phyloP scores from a whole-genome alignment of 176 grass and related monocot genomes.

The Lolium multiflorum region DNA sequence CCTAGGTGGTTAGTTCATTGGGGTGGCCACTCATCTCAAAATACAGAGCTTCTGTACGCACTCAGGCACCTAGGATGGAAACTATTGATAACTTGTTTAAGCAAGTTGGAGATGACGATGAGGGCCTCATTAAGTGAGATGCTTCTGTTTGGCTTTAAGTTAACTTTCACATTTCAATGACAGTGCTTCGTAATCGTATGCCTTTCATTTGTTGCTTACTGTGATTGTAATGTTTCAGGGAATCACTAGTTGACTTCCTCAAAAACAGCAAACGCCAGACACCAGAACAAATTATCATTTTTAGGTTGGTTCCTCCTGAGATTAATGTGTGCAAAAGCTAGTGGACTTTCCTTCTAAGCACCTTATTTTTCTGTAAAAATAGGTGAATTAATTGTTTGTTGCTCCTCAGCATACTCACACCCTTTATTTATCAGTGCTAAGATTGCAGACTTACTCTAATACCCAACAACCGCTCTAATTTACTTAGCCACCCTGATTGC shows the following conservation, averaged over 20 bases:
- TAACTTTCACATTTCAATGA: neutral
- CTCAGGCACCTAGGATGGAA: slow-evolving; percentile 52
- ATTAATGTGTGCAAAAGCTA: neutral
- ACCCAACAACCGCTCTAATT: neutral
- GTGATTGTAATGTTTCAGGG: slow-evolving; percentile 36
- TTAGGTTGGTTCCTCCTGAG: slow-evolving; percentile 43
- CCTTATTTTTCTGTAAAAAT: neutral
- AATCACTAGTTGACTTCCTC: slow-evolving; percentile 57
- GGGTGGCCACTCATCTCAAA: slow-evolving; percentile 70
- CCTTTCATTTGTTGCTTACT: neutral
- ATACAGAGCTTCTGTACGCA: slow-evolving; percentile 72
- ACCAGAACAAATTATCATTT: slow-evolving; percentile 65
- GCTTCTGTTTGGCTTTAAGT: neutral
- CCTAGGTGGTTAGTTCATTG: slow-evolving; percentile 73
- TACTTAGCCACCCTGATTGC: neutral
- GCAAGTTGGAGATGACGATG: slow-evolving; percentile 24
- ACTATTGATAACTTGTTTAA: slow-evolving; percentile 67
- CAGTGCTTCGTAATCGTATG: neutral
- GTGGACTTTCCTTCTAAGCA: neutral
- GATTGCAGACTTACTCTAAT: neutral
- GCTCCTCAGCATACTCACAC: neutral
- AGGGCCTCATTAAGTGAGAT: slow-evolving; percentile 57
- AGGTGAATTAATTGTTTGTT: neutral
- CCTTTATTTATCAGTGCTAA: neutral
- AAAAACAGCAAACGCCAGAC: slow-evolving; percentile 28